Evolutionary conservation across 352 stramenopile genomes (phyloP).

Genomic region (Globisporangium viniferum): DNA sequence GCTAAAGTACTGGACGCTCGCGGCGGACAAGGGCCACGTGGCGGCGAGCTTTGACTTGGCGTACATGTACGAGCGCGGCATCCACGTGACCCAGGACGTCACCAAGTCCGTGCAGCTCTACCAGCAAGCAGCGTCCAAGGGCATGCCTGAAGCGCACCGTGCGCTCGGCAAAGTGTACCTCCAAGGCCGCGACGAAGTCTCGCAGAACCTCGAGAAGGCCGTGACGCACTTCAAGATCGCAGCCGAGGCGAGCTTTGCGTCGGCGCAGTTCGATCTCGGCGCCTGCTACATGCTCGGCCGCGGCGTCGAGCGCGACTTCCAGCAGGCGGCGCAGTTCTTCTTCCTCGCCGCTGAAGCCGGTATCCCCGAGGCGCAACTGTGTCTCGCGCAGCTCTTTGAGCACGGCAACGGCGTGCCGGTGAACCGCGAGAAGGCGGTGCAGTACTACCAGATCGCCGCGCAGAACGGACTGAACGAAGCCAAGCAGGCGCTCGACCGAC

Average conservation of each 20-base stretch:
- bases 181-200: slow-evolving; percentile 22
- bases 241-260: slow-evolving; percentile 52
- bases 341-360: slow-evolving; percentile 69
- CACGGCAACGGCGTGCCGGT: slow-evolving; percentile 41
- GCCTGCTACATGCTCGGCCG: slow-evolving; percentile 78
- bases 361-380: slow-evolving; percentile 65
- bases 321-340: slow-evolving; percentile 60
- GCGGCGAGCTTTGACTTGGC: slow-evolving; percentile 71
- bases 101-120: slow-evolving; percentile 62
- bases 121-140: slow-evolving; percentile 42
- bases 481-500: slow-evolving; percentile 43
- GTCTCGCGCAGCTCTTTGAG: slow-evolving; percentile 77
- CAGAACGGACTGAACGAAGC: slow-evolving; percentile 52
- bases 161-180: slow-evolving; percentile 59
- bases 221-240: slow-evolving; percentile 56
- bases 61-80: slow-evolving; percentile 69
- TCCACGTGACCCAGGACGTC: slow-evolving; percentile 60
- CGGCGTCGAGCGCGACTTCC: slow-evolving; percentile 45
- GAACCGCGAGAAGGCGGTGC: slow-evolving; percentile 57
- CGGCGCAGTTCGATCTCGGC: slow-evolving; percentile 78
- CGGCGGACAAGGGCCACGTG: slow-evolving; percentile 62
- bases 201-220: slow-evolving; percentile 27
- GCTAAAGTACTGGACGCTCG: slow-evolving; percentile 62
- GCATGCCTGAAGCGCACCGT: slow-evolving; percentile 70
- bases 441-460: slow-evolving; percentile 75